A percentile compares a stretch with the other conserved stretches of the same genome.
Conservation (phyloP, 345 rosid genomes). For the Cardamine chenopodiifolia region DNA sequence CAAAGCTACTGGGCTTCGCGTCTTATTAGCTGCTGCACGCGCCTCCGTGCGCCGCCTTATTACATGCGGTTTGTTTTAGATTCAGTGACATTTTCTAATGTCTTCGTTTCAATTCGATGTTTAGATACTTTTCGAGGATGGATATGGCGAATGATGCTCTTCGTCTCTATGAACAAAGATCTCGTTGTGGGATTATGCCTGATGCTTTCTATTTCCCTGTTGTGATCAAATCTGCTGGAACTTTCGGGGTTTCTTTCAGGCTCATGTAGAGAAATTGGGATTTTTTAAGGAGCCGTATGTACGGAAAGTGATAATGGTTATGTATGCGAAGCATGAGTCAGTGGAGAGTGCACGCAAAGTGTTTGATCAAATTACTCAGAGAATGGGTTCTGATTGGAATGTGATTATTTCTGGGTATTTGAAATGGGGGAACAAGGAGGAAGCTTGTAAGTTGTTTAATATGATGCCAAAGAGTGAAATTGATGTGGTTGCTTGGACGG, state of each 20-base stretch:
- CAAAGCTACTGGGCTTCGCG: conserved; percentile 42
- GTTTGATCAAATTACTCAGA: conserved; percentile 64
- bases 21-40: conserved; percentile 43
- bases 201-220: conserved; percentile 44
- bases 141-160: conserved; percentile 35
- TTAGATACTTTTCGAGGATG: conserved; percentile 36
- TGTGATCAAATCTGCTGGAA: conserved; percentile 47
- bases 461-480: conserved; percentile 36
- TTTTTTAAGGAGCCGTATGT: conserved; percentile 38
- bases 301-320: conserved; percentile 46
- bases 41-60: conserved; percentile 41
- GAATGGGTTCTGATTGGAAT: conserved; percentile 53
- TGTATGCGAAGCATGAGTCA: conserved; percentile 37
- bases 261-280: conserved; percentile 46
- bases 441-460: conserved; percentile 46
- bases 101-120: conserved; percentile 34
- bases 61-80: conserved; percentile 34
- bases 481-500: conserved; percentile 53
- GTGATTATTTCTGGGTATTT: conserved; percentile 55
- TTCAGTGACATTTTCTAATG: conserved; percentile 29
- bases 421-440: conserved; percentile 45
- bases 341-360: conserved; percentile 46
- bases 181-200: conserved; percentile 15
- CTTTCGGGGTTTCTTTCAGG: conserved; percentile 42
- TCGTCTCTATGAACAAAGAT: conserved; percentile 35